Evolutionary conservation across 257 asterid species (phyloP).

Genomic region (Solanum megistacrolobum): DNA sequence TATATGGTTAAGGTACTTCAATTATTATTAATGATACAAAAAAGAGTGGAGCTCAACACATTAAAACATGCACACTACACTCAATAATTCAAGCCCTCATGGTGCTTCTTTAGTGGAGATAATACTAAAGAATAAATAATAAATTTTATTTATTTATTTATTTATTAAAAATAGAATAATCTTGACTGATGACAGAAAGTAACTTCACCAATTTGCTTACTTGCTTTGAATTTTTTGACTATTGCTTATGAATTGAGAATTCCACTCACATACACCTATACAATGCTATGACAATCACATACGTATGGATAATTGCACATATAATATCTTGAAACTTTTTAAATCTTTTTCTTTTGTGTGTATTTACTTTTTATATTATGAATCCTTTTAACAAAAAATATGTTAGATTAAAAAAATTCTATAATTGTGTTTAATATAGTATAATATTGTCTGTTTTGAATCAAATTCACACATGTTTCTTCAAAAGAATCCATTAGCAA

Average conservation of each 20-base stretch:
- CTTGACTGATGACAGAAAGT: background rate
- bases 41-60: background rate
- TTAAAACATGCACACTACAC: background rate
- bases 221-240: background rate
- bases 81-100: background rate
- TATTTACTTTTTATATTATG: too few relatives aligned
- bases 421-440: too few relatives aligned
- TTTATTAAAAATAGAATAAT: background rate
- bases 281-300: too few relatives aligned
- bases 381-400: too few relatives aligned
- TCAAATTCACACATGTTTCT: too few relatives aligned
- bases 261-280: background rate
- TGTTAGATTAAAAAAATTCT: too few relatives aligned
- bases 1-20: background rate
- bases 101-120: background rate
- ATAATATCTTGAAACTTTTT: too few relatives aligned
- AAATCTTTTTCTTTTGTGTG: too few relatives aligned
- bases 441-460: too few relatives aligned
- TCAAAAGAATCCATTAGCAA: too few relatives aligned
- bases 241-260: background rate
- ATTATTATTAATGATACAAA: background rate
- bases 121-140: background rate
- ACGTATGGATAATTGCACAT: too few relatives aligned
- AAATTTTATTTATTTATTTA: background rate
- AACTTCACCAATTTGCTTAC: background rate